phyloP scores from a whole-genome alignment of 768 basidiomycete genomes.

The Fistulinella prunicolor region DNA sequence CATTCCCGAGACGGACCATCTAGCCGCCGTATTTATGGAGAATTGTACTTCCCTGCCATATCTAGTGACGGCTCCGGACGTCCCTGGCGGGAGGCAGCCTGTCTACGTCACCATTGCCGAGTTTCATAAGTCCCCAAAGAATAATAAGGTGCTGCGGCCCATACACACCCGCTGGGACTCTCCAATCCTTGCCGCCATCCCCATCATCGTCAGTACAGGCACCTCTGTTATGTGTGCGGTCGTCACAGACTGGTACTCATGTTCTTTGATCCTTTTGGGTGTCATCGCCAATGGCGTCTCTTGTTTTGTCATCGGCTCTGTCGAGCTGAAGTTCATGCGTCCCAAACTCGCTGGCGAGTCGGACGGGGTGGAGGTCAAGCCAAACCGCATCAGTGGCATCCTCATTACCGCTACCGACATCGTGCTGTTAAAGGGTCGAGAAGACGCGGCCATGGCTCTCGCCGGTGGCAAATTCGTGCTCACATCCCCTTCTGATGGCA shows the following conservation, averaged over 20 bases:
- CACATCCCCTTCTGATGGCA: neutral
- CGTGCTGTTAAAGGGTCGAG: conserved; percentile 8
- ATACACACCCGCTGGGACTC: neutral
- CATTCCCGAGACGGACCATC: conserved; percentile 7
- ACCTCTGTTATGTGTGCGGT: conserved; percentile 7
- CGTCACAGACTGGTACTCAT: conserved; percentile 28
- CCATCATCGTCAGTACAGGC: conserved; percentile 1
- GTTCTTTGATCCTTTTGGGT: conserved; percentile 28
- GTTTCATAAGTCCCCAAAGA: neutral
- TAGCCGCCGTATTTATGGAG: conserved; percentile 4
- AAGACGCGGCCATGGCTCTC: conserved; percentile 13
- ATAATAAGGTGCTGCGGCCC: neutral
- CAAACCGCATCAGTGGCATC: conserved; percentile 3
- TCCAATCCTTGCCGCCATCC: neutral
- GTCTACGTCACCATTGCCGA: conserved; percentile 3
- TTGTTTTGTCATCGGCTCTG: conserved; percentile 24
- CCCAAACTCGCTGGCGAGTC: conserved; percentile 3
- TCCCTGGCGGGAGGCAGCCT: neutral
- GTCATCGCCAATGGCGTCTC: conserved; percentile 30
- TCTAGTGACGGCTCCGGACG: neutral
- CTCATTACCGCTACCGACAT: conserved; percentile 3
- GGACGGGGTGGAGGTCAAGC: neutral
- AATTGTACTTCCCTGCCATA: neutral
- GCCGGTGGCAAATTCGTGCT: conserved; percentile 7
- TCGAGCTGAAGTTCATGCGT: conserved; percentile 10